Base-by-base conservation (phyloP, 805 yeast genomes). In the Ogataea henricii region DNA sequence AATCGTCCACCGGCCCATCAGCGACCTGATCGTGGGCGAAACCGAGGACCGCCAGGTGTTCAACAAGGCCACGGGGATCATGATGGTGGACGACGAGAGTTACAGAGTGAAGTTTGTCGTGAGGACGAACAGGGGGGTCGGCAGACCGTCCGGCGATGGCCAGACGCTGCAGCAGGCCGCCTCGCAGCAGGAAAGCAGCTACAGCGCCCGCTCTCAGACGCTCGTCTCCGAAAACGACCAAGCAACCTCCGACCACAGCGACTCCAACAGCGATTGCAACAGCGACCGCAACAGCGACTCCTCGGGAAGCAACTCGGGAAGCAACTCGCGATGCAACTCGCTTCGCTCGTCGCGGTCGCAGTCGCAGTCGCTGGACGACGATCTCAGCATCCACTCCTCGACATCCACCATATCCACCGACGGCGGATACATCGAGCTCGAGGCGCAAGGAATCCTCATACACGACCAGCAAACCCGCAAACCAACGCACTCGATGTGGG, bases 401-500 rank as follows among this genome's bases (percentile, higher is more conserved):
- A 39, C 60, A 3, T 67, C 72, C 10, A 57, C 71, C 1, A 52
- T 75, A n/a, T 68, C 79, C 0, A 82, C 83, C 16, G 81, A 82
- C 57, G 86, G 85, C 6, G 81, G 77, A 8, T 68, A 78, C 13
- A 78, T 84, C 7, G 92, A 88, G 55, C 70, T 91, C 33, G 98
- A 92, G 65, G 98, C 97, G 0, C 97, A 92, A 61, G 99, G 99
- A 2, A 85, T 94, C 8, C 65, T 92, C 17, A 84, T 94, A 7
- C 86, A 82, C 53, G 87, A 85, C 60, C 65, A 73, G 2, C 69
- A 70, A 30, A 73, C 82, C 0, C 72, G 76, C 13, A 62, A 76
- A 30, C 91, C 92, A 1, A 73, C 85, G 0, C 95, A 89, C 64
- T 83, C 96, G 1, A 87, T 94, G 87, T 92, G 98, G 98, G 82